Evolutionary conservation across 345 rosid genomes (phyloP).

Genomic region (Pistacia vera): DNA sequence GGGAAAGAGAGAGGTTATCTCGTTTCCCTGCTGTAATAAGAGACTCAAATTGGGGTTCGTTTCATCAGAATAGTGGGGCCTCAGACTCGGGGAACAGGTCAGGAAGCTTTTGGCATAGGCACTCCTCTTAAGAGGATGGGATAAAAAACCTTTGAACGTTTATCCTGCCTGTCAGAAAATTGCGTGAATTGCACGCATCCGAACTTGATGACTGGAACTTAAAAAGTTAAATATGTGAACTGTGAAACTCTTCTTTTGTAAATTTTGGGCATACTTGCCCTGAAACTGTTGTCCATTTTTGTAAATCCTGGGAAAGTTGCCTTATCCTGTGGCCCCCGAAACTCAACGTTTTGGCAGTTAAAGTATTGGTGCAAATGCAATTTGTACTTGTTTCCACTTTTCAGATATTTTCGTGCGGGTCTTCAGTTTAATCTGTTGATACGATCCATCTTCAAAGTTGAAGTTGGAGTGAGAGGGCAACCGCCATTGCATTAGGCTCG

Average conservation of each 20-base stretch:
- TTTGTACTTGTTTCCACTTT: not conserved
- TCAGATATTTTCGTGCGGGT: not conserved
- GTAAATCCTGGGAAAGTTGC: slow-evolving; percentile 14
- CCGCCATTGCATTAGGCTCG: too few relatives aligned
- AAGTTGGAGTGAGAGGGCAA: too few relatives aligned
- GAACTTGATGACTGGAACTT: slow-evolving; percentile 15
- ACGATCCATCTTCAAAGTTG: not conserved
- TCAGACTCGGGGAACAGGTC: slow-evolving; percentile 34
- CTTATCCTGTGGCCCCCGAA: not conserved
- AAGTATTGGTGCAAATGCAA: not conserved
- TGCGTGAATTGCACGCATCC: slow-evolving; percentile 5
- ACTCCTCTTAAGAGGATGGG: slow-evolving; percentile 18
- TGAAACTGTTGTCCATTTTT: slow-evolving; percentile 9
- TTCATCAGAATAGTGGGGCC: slow-evolving; percentile 25
- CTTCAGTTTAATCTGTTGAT: not conserved
- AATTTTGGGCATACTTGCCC: slow-evolving; percentile 11
- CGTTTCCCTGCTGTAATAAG: slow-evolving; percentile 21
- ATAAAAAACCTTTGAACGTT: not conserved
- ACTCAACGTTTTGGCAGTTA: not conserved
- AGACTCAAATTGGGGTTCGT: slow-evolving; percentile 39
- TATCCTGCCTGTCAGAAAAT: not conserved
- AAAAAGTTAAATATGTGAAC: not conserved
- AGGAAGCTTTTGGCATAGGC: slow-evolving; percentile 35
- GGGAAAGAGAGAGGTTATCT: slow-evolving; percentile 40
- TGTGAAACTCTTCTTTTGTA: slow-evolving; percentile 16